These are phyloP conservation scores for Xylariaceae sp. DNA, from an alignment of 2,329 filamentous ascomycete species.

Conservation along the genomic window DNA sequence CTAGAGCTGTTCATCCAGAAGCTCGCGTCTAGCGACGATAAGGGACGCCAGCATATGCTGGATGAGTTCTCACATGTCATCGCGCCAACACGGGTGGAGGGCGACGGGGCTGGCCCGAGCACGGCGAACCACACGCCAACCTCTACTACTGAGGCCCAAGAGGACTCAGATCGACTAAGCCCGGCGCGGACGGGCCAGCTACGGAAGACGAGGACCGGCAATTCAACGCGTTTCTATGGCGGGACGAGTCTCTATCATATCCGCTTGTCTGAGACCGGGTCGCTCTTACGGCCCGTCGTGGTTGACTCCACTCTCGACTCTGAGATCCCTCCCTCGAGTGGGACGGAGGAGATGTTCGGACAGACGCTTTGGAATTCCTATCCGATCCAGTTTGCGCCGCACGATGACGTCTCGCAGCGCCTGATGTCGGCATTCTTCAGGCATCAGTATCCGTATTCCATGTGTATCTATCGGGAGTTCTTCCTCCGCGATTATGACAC, in stretches of 20 bases:
- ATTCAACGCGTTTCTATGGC: constrained; percentile 44
- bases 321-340: neutral
- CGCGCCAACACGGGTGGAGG: constrained; percentile 19
- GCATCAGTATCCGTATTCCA: constrained; percentile 44
- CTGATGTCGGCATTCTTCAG: constrained; percentile 46
- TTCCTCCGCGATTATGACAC: constrained; percentile 46
- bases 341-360: constrained; percentile 13
- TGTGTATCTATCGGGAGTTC: constrained; percentile 47
- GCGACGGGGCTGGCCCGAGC: constrained; percentile 16
- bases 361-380: constrained; percentile 12
- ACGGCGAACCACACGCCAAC: constrained; percentile 5
- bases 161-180: constrained; percentile 27
- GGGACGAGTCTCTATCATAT: constrained; percentile 43
- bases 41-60: constrained; percentile 40
- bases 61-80: constrained; percentile 30
- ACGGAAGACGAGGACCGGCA: constrained; percentile 35
- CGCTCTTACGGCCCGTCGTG: constrained; percentile 2
- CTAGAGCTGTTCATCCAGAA: constrained; percentile 42
- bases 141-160: constrained; percentile 7
- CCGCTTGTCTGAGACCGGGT: constrained; percentile 29
- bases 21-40: constrained; percentile 37
- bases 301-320: constrained; percentile 15
- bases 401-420: constrained; percentile 40
- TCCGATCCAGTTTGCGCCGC: constrained; percentile 37
- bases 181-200: constrained; percentile 35